Percentiles rank a stretch among this genome's conserved stretches.
Evolutionary conservation across 2,329 filamentous ascomycete genomes (phyloP).

Genomic region (Neurospora sp.): DNA sequence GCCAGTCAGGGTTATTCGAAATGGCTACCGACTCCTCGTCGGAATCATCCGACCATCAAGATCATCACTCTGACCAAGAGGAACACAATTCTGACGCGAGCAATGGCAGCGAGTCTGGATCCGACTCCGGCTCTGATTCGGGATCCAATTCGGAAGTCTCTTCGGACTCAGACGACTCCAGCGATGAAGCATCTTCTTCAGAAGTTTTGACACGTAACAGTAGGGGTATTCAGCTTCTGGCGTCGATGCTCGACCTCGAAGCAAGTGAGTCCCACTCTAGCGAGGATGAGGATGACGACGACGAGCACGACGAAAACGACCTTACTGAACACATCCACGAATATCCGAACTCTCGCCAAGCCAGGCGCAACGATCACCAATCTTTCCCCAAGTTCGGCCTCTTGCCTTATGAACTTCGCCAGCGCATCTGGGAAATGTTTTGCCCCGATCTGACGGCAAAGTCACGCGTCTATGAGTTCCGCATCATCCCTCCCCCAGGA

Average conservation of each 20-base stretch:
- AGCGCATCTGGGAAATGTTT: slow-evolving; percentile 25
- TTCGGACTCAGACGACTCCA: background rate
- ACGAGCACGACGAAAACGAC: background rate
- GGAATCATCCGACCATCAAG: background rate
- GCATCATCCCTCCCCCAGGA: background rate
- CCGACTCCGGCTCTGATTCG: background rate
- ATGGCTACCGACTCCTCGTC: background rate
- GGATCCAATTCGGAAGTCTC: background rate
- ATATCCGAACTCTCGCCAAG: background rate
- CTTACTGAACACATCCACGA: background rate
- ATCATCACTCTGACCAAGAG: background rate
- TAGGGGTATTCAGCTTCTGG: background rate
- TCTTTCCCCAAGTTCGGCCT: slow-evolving; percentile 26
- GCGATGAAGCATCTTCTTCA: background rate
- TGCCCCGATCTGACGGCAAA: slow-evolving; percentile 22
- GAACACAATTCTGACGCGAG: background rate
- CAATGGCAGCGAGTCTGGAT: background rate
- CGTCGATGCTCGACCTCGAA: background rate
- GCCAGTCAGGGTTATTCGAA: background rate
- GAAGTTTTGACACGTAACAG: background rate
- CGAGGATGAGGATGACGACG: background rate
- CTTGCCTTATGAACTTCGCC: slow-evolving; percentile 26
- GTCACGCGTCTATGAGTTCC: slow-evolving; percentile 19
- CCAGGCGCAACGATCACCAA: background rate
- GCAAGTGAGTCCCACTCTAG: slow-evolving; percentile 1